Evolutionary conservation across 148 eudicot species (phyloP).

Genomic region (Rhododendron simsii): DNA sequence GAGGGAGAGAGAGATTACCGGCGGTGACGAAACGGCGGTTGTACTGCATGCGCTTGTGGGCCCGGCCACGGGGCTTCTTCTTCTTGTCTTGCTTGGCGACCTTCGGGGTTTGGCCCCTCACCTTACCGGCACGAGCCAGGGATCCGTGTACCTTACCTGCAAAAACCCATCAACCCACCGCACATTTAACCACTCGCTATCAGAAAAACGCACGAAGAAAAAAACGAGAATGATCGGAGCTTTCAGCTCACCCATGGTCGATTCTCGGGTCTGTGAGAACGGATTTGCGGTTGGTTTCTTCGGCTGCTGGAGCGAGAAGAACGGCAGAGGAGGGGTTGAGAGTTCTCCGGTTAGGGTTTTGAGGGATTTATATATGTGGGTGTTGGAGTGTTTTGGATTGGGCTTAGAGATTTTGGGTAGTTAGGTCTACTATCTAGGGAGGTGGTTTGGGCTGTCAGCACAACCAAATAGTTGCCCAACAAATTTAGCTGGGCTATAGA

Average conservation of each 20-base stretch:
- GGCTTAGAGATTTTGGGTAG: no score
- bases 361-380: not conserved
- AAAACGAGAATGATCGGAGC: not conserved
- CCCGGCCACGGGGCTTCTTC: conserved; percentile 95
- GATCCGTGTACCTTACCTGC: conserved; percentile 94
- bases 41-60: conserved; percentile 88
- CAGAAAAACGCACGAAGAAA: not conserved
- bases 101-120: conserved; percentile 89
- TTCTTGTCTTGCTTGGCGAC: conserved; percentile 93
- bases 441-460: no score
- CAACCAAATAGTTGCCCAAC: no score
- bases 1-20: conserved; percentile 31
- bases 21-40: conserved; percentile 93
- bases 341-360: not conserved
- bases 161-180: not conserved
- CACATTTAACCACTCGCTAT: not conserved
- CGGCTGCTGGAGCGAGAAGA: not conserved
- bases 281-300: not conserved
- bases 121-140: conserved; percentile 93
- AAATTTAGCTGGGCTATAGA: no score
- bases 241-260: conserved; percentile 10
- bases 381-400: not conserved
- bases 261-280: not conserved
- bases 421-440: no score
- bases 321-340: not conserved